phyloP scores from a whole-genome alignment of 2,329 filamentous ascomycete genomes.

The Plenodomus tracheiphilus region DNA sequence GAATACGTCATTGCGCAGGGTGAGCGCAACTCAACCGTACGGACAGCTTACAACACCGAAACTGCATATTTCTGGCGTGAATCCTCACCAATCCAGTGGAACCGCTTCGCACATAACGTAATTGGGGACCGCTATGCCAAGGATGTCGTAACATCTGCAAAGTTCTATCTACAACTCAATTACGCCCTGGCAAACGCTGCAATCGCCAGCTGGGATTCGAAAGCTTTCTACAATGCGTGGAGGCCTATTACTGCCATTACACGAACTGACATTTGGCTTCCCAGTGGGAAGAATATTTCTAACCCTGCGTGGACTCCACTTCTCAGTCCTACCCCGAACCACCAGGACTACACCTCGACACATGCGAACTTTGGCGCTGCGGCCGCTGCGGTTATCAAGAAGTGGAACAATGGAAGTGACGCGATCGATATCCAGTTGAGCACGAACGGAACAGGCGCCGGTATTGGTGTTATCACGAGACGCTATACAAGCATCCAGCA shows the following conservation, averaged over 20 bases:
- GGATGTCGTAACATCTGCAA: constrained; percentile 27
- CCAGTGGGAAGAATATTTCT: constrained; percentile 22
- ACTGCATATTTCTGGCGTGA: constrained; percentile 36
- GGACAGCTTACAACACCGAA: constrained; percentile 25
- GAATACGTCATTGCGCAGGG: constrained; percentile 27
- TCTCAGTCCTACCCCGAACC: constrained; percentile 28
- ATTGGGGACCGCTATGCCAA: constrained; percentile 21
- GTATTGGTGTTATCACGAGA: constrained; percentile 27
- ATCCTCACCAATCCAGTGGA: constrained; percentile 28
- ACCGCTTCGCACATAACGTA: constrained; percentile 26
- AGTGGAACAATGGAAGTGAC: constrained; percentile 24
- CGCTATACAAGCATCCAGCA: constrained; percentile 26
- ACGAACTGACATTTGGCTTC: constrained; percentile 20
- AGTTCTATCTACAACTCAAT: constrained; percentile 34
- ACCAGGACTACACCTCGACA: constrained; percentile 33
- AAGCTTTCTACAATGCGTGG: constrained; percentile 29
- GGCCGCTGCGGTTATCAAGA: constrained; percentile 25
- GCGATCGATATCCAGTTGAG: constrained; percentile 21
- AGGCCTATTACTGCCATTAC: constrained; percentile 28
- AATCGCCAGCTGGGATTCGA: constrained; percentile 30
- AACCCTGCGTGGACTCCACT: constrained; percentile 27
- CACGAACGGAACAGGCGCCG: constrained; percentile 30
- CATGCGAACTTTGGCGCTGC: constrained; percentile 32
- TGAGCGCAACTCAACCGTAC: constrained; percentile 26
- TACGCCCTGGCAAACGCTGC: constrained; percentile 35